phyloP scores from a whole-genome alignment of 352 stramenopile genomes.

The Globisporangium heterothallicum region DNA sequence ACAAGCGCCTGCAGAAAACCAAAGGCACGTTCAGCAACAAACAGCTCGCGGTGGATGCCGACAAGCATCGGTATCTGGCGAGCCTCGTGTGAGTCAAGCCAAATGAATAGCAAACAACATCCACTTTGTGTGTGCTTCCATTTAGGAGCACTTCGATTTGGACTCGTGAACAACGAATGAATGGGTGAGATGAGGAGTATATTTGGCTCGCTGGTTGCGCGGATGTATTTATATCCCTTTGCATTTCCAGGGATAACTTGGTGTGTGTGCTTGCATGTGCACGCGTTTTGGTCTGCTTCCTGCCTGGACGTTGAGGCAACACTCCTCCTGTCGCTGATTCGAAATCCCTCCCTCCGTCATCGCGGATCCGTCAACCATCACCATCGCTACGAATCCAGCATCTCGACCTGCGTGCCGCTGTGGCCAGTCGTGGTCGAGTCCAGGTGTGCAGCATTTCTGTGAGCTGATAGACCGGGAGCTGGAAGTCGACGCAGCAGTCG shows the following conservation, averaged over 20 bases:
- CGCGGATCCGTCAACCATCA: not conserved
- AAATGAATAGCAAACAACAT: no score
- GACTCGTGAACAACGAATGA: not conserved
- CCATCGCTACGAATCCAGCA: not conserved
- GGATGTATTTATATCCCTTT: not conserved
- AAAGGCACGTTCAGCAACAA: constrained; percentile 44
- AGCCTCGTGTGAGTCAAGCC: no score
- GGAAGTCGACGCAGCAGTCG: not conserved
- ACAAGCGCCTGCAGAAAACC: constrained; percentile 25
- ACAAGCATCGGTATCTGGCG: constrained; percentile 41
- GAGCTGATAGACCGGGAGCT: constrained; percentile 33
- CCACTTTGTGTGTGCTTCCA: no score
- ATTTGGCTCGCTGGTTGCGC: not conserved
- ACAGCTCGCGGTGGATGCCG: constrained; percentile 39
- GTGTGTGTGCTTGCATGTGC: not conserved
- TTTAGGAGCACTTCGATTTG: no score
- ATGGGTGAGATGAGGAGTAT: not conserved
- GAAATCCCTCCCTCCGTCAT: no score
- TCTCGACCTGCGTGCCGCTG: constrained; percentile 34
- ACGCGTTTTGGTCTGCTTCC: not conserved
- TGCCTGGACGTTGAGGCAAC: no score
- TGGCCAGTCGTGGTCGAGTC: constrained; percentile 63
- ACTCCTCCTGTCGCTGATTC: no score
- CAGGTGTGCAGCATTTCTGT: constrained; percentile 61
- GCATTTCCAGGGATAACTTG: no score